A percentile compares a stretch with the other conserved stretches of the same genome.
Conservation (phyloP, 78 protist genomes). For the slime mould (Dictyostelium discoideum) region dicty_2.7 NC_007089.4:3392501-3393000, state of each 20-base stretch:
- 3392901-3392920: constrained; percentile 72
- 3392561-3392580: constrained; percentile 36
- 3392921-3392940: constrained; percentile 72
- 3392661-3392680: constrained; percentile 54
- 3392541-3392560: constrained; percentile 43
- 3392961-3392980: constrained; percentile 18
- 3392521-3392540: constrained; percentile 68
- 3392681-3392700: constrained; percentile 47
- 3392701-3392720: constrained; percentile 27
- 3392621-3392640: constrained; percentile 71
- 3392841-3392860: constrained; percentile 42
- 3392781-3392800: constrained; percentile 31
- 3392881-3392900: constrained; percentile 59
- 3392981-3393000: constrained; percentile 11
- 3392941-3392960: constrained; percentile 30
- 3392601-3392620: constrained; percentile 64
- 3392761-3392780: background rate
- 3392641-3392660: constrained; percentile 62
- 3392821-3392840: constrained; percentile 44
- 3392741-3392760: no score
- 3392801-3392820: constrained; percentile 57
- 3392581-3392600: constrained; percentile 38
- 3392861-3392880: constrained; percentile 75
- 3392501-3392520: constrained; percentile 51
- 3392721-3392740: background rate